Percentiles rank a stretch among this genome's conserved stretches.
phyloP scores from a whole-genome alignment of 2,329 filamentous ascomycete genomes.

The Byssothecium circinans region DNA sequence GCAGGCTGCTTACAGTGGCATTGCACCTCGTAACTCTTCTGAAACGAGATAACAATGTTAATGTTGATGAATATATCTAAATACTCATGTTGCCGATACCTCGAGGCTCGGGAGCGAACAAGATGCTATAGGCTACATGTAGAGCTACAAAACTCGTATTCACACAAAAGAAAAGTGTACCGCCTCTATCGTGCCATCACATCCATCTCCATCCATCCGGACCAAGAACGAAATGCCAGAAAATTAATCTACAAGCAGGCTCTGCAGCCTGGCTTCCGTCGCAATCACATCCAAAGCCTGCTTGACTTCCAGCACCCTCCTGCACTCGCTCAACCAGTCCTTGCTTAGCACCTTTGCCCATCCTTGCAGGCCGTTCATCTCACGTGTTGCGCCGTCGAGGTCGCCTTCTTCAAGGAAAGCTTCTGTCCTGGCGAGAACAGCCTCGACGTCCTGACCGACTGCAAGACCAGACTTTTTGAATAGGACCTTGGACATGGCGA shows the following conservation, averaged over 20 bases:
- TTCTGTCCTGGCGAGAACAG: slow-evolving; percentile 86
- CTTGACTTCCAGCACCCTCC: slow-evolving; percentile 90
- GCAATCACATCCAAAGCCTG: slow-evolving; percentile 96
- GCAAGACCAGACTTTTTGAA: slow-evolving; percentile 85
- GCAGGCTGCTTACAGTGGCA: not conserved
- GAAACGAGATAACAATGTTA: too few species aligned
- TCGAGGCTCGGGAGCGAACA: not conserved
- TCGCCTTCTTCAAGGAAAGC: slow-evolving; percentile 90
- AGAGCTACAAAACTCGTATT: slow-evolving; percentile 12
- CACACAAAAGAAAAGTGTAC: slow-evolving; percentile 7
- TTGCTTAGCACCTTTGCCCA: slow-evolving; percentile 95
- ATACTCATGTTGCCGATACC: too few species aligned
- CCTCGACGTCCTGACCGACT: slow-evolving; percentile 87
- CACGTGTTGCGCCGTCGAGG: slow-evolving; percentile 84
- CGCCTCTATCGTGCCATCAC: not conserved
- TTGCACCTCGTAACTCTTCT: not conserved
- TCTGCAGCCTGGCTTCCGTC: slow-evolving; percentile 86
- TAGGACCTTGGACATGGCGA: slow-evolving; percentile 87
- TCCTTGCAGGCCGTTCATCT: slow-evolving; percentile 90
- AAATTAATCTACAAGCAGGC: slow-evolving; percentile 74
- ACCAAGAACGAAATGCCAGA: not conserved
- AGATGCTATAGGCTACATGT: slow-evolving; percentile 14
- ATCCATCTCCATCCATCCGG: not conserved
- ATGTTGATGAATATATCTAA: too few species aligned
- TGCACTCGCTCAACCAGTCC: slow-evolving; percentile 90